These are phyloP conservation scores for Fomitopsis serialis DNA, from an alignment of 768 basidiomycete species.

Conservation along the genomic window DNA sequence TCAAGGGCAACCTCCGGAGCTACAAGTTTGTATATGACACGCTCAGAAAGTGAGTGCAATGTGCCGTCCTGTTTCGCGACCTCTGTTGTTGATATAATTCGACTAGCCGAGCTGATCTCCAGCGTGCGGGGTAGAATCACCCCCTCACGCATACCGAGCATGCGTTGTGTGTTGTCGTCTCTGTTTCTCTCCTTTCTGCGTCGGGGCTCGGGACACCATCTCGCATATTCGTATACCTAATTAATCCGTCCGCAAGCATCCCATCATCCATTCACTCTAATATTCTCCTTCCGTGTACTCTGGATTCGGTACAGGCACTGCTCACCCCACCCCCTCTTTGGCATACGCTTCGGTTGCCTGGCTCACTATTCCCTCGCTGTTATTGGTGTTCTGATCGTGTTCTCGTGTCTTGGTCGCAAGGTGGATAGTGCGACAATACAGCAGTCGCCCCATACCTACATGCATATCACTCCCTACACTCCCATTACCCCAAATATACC, in stretches of 20 bases:
- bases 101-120: conserved; percentile 24
- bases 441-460: not conserved
- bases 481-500: not conserved
- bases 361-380: not conserved
- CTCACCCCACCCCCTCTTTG: not conserved
- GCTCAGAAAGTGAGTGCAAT: conserved; percentile 69
- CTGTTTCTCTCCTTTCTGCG: not conserved
- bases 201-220: not conserved
- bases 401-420: not conserved
- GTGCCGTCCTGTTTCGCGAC: no score
- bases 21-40: conserved; percentile 91
- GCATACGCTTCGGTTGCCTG: not conserved
- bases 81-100: no score
- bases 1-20: conserved; percentile 90
- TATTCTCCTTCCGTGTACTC: not conserved
- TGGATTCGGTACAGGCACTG: conserved; percentile 4
- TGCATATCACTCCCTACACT: conserved; percentile 1
- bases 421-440: not conserved
- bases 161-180: not conserved
- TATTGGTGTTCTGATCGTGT: not conserved
- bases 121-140: conserved; percentile 9
- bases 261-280: not conserved
- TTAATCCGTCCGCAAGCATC: not conserved
- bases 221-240: not conserved
- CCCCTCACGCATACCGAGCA: no score